Evolutionary conservation across 2,329 filamentous ascomycete species (phyloP), one percentile per base, ranked within the genome.

Genomic region (Beauveria sp.): DNA sequence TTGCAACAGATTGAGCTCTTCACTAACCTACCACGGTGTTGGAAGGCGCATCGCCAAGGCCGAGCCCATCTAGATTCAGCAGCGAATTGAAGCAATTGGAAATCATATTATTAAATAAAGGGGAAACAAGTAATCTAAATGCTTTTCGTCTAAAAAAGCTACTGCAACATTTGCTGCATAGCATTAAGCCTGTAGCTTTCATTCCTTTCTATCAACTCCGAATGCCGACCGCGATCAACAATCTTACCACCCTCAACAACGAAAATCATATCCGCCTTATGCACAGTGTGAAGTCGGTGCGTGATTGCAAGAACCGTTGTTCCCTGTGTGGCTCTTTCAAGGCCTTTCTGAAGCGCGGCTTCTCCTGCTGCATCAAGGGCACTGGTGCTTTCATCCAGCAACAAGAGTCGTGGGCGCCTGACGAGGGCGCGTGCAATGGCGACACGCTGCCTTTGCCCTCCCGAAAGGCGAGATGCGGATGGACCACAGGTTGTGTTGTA

Each of bases 341-440:
- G 74, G 0, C 83, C 85, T 5, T 85, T 78, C 47, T 87, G 80
- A n/a, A 92, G 79, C 12, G 85, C 70, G 3, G 77, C 75, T 28
- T 88, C 86, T 40, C 81, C 85, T 65, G 84, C 83, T 0, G 82
- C 80, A 67, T 92, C 89, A 3, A 93, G 75, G 7, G 86, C 86
- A 26, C 83, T 86, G 0, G 89, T 92, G n/a, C 87, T 86, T 75
- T 92, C 89, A 66, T 93, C 89, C 1, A 92, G 77, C 47, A 93
- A 80, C 34, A 92, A 71, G 3, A 92, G 77, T 42, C 85, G 79
- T 0, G 89, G 89, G 54, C 81, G 78, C 0, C 88, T 79, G 2
- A 89, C 79, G 2, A 91, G 75, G 0, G 88, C 88, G 10, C 89
- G 78, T 0, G 89, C 88, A 66, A 93, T 90, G 0, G 85, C 83